Base-by-base conservation (phyloP, 2,329 filamentous ascomycete genomes). In the Byssoonygena ceratinophila region DNA sequence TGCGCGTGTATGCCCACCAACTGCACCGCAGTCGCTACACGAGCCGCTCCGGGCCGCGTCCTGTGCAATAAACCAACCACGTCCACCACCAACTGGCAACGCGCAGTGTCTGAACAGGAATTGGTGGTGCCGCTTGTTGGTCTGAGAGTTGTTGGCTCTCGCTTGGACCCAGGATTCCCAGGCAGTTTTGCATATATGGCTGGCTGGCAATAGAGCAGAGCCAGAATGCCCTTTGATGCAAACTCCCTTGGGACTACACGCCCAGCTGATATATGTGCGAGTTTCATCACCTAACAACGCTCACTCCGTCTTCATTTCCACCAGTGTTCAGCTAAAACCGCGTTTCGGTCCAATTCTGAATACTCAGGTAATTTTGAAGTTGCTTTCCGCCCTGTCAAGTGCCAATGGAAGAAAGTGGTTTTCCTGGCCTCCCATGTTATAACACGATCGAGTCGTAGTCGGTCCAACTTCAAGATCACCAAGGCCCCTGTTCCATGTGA, bases 401-500 rank as follows among this genome's bases (percentile, higher is more conserved):
- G 27, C 37, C 37, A 40, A 12, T 9, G 37, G 8, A 22, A 12
- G 23, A 45, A 20, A 18, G 4, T 37, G 43, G 11, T 34, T 25
- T 20, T 7, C 34, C 23, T 18, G 22, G 6, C 23, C 29, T 43
- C 36, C 27, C 47, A 41, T 34, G 39, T 22, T 32, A 50, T 41
- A 40, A 50, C 37, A 36, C 11, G 31, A 22, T 37, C 23, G 34
- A 12, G n/a, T n/a, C n/a, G n/a, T n/a, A n/a, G n/a, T n/a, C n/a
- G n/a, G n/a, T 41, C 25, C 46, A 40, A 40, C 34, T 9, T 49
- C 47, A 50, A n/a, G 47, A 50, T 50, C 18, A 20, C 37, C 18
- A 27, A 23, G 32, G 20, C 47, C 47, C 47, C 47, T 50, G 47
- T 50, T 50, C 37, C 47, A 50, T 50, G 47, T 50, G 49, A 51